Evolutionary conservation across 805 yeast species (phyloP).

Genomic region (Grigorovia humatica): DNA sequence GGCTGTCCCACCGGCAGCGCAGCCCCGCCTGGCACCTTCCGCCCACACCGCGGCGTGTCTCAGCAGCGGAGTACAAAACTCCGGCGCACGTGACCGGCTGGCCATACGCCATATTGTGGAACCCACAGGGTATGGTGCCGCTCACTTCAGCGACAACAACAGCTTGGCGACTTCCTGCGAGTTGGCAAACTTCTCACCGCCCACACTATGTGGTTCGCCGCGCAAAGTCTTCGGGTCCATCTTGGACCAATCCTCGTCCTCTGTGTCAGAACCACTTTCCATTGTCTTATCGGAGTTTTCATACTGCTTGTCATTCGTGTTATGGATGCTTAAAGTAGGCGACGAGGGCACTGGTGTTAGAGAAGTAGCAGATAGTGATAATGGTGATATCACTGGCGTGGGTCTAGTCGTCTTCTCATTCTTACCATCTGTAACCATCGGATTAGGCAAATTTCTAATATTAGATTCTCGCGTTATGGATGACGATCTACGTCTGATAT

Average conservation of each 20-base stretch:
- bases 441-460: slow-evolving; percentile 20
- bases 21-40: no score
- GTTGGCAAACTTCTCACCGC: slow-evolving; percentile 2
- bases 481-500: not conserved
- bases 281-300: slow-evolving; percentile 3
- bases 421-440: not conserved
- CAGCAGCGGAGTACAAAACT: no score
- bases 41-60: no score
- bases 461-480: slow-evolving; percentile 30
- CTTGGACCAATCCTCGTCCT: slow-evolving; percentile 94
- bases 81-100: no score
- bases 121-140: not conserved
- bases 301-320: not conserved
- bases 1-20: no score
- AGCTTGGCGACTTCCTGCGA: slow-evolving; percentile 1
- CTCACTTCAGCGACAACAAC: not conserved
- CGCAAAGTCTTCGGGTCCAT: slow-evolving; percentile 72
- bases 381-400: not conserved
- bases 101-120: no score
- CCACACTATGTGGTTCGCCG: slow-evolving; percentile 12
- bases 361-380: not conserved
- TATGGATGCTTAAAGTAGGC: not conserved
- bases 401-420: not conserved
- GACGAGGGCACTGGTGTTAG: not conserved
- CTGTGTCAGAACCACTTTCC: slow-evolving; percentile 54